Evolutionary conservation across 2,329 filamentous ascomycete species (phyloP).

Genomic region (Alternaria sp.): DNA sequence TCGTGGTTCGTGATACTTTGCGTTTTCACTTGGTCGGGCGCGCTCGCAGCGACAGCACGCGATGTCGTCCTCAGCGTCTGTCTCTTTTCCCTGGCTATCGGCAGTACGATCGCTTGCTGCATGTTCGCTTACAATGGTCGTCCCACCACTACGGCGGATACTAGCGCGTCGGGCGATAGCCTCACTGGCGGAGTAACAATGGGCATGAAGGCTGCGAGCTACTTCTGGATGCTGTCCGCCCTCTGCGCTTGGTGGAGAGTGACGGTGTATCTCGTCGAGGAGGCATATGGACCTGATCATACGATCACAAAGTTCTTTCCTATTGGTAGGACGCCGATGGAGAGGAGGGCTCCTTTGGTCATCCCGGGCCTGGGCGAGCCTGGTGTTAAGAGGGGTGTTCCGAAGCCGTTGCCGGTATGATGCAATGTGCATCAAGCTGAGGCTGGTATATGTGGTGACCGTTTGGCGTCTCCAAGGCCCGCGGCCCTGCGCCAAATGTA

Average conservation of each 20-base stretch:
- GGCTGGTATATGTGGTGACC: background rate
- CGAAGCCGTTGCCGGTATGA: constrained; percentile 8
- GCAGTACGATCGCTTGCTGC: background rate
- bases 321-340: constrained; percentile 9
- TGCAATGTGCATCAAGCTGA: background rate
- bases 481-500: background rate
- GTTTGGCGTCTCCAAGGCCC: background rate
- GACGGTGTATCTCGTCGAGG: background rate
- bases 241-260: background rate
- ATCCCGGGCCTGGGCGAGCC: constrained; percentile 12
- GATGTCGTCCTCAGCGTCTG: background rate
- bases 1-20: background rate
- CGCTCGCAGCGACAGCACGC: background rate
- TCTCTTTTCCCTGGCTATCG: background rate
- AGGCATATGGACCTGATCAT: constrained; percentile 2
- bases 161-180: background rate
- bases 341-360: constrained; percentile 9
- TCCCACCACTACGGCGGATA: background rate
- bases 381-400: constrained; percentile 12
- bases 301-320: constrained; percentile 7
- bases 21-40: background rate
- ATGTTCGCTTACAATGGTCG: background rate
- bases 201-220: background rate
- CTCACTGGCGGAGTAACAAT: background rate
- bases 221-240: background rate